Evolutionary conservation across 176 grass and related monocot genomes (phyloP).

Genomic region (Bolboschoenus planiculmis): DNA sequence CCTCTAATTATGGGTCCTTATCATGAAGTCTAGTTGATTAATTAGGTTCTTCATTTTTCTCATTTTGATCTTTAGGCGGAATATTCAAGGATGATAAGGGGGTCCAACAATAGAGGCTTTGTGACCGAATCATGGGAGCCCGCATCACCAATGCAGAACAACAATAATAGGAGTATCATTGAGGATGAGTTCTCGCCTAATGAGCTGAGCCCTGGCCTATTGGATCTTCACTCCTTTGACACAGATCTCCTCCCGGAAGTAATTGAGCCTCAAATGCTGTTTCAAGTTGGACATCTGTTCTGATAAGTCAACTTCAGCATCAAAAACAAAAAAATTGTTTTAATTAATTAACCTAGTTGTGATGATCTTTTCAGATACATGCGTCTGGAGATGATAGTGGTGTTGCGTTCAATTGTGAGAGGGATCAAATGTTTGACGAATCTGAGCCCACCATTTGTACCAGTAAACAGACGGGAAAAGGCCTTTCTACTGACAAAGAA

Average conservation of each 20-base stretch:
- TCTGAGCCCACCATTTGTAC: constrained; percentile 26
- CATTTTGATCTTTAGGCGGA: constrained; percentile 30
- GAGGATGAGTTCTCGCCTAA: constrained; percentile 15
- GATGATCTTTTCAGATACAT: constrained; percentile 24
- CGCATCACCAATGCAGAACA: constrained; percentile 9
- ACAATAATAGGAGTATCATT: constrained; percentile 8
- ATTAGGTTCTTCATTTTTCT: neutral
- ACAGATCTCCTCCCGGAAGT: constrained; percentile 50
- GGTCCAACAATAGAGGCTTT: constrained; percentile 16
- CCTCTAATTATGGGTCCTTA: neutral
- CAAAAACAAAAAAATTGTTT: neutral
- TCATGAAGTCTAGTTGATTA: neutral
- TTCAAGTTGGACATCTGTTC: neutral
- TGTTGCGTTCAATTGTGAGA: constrained; percentile 20
- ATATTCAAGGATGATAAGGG: constrained; percentile 36
- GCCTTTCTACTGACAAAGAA: constrained; percentile 26
- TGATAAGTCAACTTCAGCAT: neutral
- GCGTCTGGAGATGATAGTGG: constrained; percentile 20
- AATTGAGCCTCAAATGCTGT: neutral
- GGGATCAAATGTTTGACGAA: constrained; percentile 24
- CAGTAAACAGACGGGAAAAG: constrained; percentile 21
- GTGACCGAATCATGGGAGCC: constrained; percentile 20
- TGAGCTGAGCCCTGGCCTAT: constrained; percentile 37
- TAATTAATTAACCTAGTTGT: neutral
- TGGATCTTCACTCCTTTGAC: constrained; percentile 49